Evolutionary conservation across 2,329 filamentous ascomycete species (phyloP).

Genomic region (Aspergillus sp.): DNA sequence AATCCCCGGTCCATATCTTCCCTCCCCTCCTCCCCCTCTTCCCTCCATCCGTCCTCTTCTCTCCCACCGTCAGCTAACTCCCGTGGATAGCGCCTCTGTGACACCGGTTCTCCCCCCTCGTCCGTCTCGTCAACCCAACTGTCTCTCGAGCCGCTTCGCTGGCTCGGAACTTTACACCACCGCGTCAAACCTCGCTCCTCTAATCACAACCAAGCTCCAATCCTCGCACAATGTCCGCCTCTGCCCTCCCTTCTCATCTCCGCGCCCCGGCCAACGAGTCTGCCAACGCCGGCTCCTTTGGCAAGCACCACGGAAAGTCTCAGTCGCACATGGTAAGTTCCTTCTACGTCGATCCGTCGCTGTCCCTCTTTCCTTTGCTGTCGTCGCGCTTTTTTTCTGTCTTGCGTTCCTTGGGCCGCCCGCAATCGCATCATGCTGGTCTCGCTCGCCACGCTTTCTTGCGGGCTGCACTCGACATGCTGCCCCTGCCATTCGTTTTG

Average conservation of each 20-base stretch:
- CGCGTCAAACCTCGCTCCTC: background rate
- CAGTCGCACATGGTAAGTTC: conserved; percentile 55
- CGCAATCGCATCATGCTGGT: background rate
- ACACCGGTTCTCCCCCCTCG: background rate
- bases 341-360: background rate
- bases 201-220: background rate
- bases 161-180: background rate
- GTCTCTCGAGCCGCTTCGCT: background rate
- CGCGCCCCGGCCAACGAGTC: conserved; percentile 56
- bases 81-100: background rate
- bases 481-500: background rate
- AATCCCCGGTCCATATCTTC: too few species aligned
- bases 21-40: background rate
- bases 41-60: background rate
- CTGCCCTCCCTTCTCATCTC: conserved; percentile 79
- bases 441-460: background rate
- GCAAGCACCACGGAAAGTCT: conserved; percentile 54
- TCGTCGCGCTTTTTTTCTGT: background rate
- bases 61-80: background rate
- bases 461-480: too few species aligned
- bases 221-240: conserved; percentile 63
- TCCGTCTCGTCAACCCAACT: background rate
- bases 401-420: background rate
- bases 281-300: conserved; percentile 33
- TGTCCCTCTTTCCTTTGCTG: background rate